phyloP scores from a whole-genome alignment of 2,329 filamentous ascomycete species.

The Eurotiales sp. region DNA sequence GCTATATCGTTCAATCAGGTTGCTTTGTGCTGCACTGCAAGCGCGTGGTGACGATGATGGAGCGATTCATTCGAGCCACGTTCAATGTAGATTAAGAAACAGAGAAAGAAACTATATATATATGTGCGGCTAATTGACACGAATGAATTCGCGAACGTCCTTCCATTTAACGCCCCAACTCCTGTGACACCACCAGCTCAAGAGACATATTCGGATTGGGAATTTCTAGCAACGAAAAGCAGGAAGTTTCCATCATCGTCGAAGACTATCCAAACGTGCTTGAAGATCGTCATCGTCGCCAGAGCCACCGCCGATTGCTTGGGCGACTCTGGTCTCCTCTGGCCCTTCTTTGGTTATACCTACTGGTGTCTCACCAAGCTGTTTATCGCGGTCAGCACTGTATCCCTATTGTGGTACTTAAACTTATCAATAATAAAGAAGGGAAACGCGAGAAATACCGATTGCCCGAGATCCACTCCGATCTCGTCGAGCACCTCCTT shows the following conservation, averaged over 20 bases:
- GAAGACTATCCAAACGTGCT: constrained; percentile 83
- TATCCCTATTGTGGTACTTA: background rate
- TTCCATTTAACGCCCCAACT: background rate
- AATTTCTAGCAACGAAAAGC: background rate
- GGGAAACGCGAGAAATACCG: constrained; percentile 57
- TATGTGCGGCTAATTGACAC: background rate
- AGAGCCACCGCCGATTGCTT: constrained; percentile 64
- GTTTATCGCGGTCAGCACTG: constrained; percentile 15
- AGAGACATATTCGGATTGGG: background rate
- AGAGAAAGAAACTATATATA: background rate
- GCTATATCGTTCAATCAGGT: too few species aligned
- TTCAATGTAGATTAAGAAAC: too few species aligned
- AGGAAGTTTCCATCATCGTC: too few species aligned
- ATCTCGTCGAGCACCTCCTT: constrained; percentile 97
- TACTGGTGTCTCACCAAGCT: constrained; percentile 90
- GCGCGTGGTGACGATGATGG: too few species aligned
- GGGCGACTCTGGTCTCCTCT: constrained; percentile 73
- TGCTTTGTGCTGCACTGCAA: background rate
- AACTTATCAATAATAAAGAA: too few species aligned
- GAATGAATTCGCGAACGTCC: background rate
- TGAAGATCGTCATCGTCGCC: constrained; percentile 84
- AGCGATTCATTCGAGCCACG: too few species aligned
- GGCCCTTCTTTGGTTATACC: constrained; percentile 72
- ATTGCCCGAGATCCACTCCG: constrained; percentile 84
- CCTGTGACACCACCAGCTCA: constrained; percentile 7